Conservation (phyloP, 169 alveolate species). For the Plasmodium yoelii region DNA sequence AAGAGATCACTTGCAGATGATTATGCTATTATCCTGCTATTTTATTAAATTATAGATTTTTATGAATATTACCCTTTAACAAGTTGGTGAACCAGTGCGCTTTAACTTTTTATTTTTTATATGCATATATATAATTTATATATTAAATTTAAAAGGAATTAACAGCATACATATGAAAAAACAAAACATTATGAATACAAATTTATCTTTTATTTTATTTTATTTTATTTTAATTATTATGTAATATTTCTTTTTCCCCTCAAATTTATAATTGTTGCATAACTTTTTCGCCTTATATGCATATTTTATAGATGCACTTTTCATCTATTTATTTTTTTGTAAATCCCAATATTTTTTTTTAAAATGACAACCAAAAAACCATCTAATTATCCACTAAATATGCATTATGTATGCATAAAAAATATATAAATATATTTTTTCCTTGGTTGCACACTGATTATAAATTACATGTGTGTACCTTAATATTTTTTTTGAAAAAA, state of each 20-base stretch:
- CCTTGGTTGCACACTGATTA: background rate
- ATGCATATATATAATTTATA: background rate
- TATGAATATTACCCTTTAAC: background rate
- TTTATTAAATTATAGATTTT: background rate
- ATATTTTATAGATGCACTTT: background rate
- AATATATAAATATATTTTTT: too few species aligned
- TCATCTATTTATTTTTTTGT: background rate
- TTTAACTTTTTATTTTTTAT: background rate
- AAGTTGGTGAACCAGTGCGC: background rate
- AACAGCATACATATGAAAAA: background rate
- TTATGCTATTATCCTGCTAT: background rate
- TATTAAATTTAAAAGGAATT: background rate
- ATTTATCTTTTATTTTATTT: background rate
- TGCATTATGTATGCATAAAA: too few species aligned
- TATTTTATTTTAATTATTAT: background rate
- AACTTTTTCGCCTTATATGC: background rate
- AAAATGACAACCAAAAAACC: background rate
- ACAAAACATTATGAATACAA: background rate
- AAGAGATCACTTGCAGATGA: background rate
- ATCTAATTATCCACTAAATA: conserved; percentile 1
- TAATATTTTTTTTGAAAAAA: too few species aligned
- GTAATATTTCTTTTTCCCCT: background rate
- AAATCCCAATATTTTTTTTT: background rate
- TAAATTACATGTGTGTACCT: conserved; percentile 6
- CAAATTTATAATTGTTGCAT: too few species aligned